phyloP scores from a whole-genome alignment of 176 grass and related monocot genomes.

The Olyra latifolia region DNA sequence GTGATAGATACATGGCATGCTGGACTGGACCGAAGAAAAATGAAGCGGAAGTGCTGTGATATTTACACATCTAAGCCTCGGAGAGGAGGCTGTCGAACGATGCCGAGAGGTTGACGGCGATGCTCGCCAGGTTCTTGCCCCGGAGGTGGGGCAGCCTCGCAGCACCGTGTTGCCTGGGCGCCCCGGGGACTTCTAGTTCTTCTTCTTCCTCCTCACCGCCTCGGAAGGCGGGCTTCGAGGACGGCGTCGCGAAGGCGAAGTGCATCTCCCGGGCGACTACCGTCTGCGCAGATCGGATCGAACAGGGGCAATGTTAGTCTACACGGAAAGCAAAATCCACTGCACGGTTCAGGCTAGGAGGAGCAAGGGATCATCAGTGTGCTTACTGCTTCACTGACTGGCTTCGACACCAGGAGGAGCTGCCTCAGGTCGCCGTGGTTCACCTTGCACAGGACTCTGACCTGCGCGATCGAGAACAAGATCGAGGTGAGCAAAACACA shows the following conservation, averaged over 20 bases:
- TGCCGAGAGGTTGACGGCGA: constrained; percentile 52
- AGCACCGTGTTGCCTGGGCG: constrained; percentile 74
- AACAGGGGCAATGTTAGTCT: not conserved
- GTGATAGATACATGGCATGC: constrained; percentile 21
- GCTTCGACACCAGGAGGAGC: constrained; percentile 80
- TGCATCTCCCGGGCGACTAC: constrained; percentile 67
- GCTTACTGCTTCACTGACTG: constrained; percentile 70
- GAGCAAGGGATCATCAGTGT: not conserved
- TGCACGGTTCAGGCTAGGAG: not conserved
- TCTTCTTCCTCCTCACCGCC: constrained; percentile 1
- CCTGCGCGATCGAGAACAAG: constrained; percentile 28
- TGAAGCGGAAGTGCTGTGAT: constrained; percentile 27
- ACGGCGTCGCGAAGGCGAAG: constrained; percentile 70
- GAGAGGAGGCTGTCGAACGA: constrained; percentile 38
- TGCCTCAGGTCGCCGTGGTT: constrained; percentile 72
- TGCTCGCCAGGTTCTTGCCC: constrained; percentile 43
- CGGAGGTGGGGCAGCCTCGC: constrained; percentile 51
- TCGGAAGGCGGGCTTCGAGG: constrained; percentile 23
- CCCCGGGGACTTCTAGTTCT: constrained; percentile 37
- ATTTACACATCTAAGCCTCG: constrained; percentile 45
- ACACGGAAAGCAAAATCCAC: not conserved
- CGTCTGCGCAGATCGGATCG: constrained; percentile 40
- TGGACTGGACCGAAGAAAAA: constrained; percentile 1
- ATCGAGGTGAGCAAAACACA: not conserved
- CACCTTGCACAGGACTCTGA: constrained; percentile 70